Percentiles rank a stretch among this genome's conserved stretches.
phyloP scores from a whole-genome alignment of 1,284 basidiomycete genomes.

The Heterobasidion parviporum region DNA sequence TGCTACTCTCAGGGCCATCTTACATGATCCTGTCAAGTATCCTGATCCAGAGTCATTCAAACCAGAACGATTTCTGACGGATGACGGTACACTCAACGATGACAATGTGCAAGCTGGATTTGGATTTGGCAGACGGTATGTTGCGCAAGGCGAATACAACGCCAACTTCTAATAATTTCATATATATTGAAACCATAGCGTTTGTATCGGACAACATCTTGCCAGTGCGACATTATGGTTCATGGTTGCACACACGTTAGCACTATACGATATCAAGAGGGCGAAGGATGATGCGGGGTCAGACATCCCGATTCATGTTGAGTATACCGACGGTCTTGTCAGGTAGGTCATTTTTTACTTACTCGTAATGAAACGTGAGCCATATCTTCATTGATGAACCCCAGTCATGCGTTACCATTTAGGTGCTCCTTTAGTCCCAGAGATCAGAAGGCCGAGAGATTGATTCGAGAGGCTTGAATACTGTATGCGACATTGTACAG shows the following conservation, averaged over 20 bases:
- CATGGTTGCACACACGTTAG: constrained; percentile 1
- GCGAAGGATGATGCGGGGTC: constrained; percentile 2
- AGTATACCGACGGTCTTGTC: background rate
- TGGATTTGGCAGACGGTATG: constrained; percentile 8
- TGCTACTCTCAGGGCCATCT: constrained; percentile 14
- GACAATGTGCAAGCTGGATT: constrained; percentile 8
- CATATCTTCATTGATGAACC: background rate
- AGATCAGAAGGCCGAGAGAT: background rate
- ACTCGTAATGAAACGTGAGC: background rate
- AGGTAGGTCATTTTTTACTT: background rate
- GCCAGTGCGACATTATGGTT: constrained; percentile 11
- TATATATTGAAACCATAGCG: background rate
- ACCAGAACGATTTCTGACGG: constrained; percentile 18
- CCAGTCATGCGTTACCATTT: background rate
- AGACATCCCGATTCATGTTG: constrained; percentile 1
- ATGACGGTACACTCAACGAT: constrained; percentile 8
- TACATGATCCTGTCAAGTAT: constrained; percentile 19
- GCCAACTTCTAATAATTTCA: background rate
- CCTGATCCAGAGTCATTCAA: constrained; percentile 17
- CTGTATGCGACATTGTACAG: too few species aligned
- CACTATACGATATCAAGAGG: constrained; percentile 3
- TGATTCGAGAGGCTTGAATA: background rate
- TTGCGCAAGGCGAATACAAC: background rate
- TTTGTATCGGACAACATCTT: constrained; percentile 13
- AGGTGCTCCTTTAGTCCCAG: background rate